Conservation (phyloP, 257 asterid species). For the Orobanche coerulescens region DNA sequence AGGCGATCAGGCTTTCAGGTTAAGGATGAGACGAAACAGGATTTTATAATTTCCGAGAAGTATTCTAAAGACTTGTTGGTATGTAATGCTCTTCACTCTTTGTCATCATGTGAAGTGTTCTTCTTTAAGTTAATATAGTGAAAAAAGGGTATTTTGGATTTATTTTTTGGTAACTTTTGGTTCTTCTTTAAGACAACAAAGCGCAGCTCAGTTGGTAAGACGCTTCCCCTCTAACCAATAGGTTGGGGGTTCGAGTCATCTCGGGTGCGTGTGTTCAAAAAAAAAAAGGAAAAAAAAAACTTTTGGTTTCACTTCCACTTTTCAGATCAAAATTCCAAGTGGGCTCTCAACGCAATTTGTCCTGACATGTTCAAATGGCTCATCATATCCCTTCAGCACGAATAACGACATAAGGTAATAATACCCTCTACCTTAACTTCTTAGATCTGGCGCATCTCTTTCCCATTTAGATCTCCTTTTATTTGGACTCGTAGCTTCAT, state of each 20-base stretch:
- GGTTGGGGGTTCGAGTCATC: too few relatives aligned
- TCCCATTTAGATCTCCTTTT: too few relatives aligned
- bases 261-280: too few relatives aligned
- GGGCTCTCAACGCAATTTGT: constrained; percentile 84
- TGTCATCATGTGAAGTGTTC: constrained; percentile 12
- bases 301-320: constrained; percentile 17
- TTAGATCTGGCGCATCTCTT: constrained; percentile 9
- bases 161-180: background rate
- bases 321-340: constrained; percentile 86
- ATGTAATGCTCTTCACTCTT: constrained; percentile 37
- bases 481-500: too few relatives aligned
- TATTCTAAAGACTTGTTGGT: constrained; percentile 77
- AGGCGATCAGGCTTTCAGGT: constrained; percentile 72
- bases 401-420: constrained; percentile 67
- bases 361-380: constrained; percentile 65
- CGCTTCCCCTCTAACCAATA: too few relatives aligned
- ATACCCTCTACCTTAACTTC: constrained; percentile 5
- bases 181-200: too few relatives aligned
- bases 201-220: too few relatives aligned
- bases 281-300: too few relatives aligned
- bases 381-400: constrained; percentile 79
- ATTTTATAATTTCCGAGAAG: constrained; percentile 49
- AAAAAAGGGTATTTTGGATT: background rate
- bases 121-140: background rate
- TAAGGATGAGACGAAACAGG: constrained; percentile 62